phyloP scores from a whole-genome alignment of 208 protist genomes.

The Angomonas deanei region DNA sequence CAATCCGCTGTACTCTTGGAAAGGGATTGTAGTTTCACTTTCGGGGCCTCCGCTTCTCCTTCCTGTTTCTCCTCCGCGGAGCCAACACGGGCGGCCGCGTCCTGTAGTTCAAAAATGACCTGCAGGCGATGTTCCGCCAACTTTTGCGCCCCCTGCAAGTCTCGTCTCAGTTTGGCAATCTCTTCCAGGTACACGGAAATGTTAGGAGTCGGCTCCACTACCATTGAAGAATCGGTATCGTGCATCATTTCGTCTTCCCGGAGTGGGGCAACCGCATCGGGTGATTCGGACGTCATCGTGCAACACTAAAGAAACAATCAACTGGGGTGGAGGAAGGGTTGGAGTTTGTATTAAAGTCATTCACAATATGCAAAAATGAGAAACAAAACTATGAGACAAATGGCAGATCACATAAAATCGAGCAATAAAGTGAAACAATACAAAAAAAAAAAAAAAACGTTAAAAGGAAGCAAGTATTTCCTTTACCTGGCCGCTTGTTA shows the following conservation, averaged over 20 bases:
- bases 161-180: not conserved
- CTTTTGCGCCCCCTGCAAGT: conserved; percentile 5
- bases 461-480: conserved; percentile 44
- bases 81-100: not conserved
- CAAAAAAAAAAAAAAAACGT: conserved; percentile 1
- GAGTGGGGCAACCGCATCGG: no score
- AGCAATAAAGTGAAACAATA: conserved; percentile 4
- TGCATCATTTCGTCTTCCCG: no score
- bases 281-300: no score
- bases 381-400: not conserved
- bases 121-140: conserved; percentile 4
- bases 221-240: no score
- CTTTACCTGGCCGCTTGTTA: conserved; percentile 33
- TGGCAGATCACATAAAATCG: not conserved
- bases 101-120: conserved; percentile 6
- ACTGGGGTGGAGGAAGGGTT: not conserved
- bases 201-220: not conserved
- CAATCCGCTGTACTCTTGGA: no score
- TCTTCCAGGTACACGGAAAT: conserved; percentile 3
- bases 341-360: not conserved
- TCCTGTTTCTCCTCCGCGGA: not conserved
- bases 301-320: not conserved
- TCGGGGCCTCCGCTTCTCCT: not conserved
- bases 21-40: no score
- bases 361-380: not conserved